Conservation (phyloP, 164 flowering plant species). For the Chimonanthus praecox region DNA sequence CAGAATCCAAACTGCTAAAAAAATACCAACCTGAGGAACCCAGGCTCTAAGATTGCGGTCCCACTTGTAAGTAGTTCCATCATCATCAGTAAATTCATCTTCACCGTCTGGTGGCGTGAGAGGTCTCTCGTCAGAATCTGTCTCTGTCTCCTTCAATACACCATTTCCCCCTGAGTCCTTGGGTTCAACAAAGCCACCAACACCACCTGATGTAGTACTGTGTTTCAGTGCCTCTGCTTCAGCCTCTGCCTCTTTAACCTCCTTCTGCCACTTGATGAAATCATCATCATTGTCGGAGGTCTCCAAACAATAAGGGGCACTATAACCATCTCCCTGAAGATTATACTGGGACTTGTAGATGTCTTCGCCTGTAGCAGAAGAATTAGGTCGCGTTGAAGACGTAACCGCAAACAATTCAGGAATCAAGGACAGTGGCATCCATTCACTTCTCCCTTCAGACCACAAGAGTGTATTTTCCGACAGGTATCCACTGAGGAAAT, state of each 20-base stretch:
- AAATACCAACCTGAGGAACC: slow-evolving; percentile 86
- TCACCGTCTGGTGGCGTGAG: slow-evolving; percentile 88
- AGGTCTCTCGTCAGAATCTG: slow-evolving; percentile 51
- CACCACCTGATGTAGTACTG: slow-evolving; percentile 14
- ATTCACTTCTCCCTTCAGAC: slow-evolving; percentile 78
- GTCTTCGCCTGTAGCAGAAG: slow-evolving; percentile 29
- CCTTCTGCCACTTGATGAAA: slow-evolving; percentile 75
- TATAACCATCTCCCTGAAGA: slow-evolving; percentile 2
- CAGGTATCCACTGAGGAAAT: slow-evolving; percentile 66
- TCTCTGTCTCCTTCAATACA: slow-evolving; percentile 2
- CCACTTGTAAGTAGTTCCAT: slow-evolving; percentile 96
- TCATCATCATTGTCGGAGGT: slow-evolving; percentile 49
- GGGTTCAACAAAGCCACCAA: slow-evolving; percentile 14
- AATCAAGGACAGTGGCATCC: slow-evolving; percentile 76
- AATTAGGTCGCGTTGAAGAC: slow-evolving; percentile 16
- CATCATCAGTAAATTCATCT: slow-evolving; percentile 95
- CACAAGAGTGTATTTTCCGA: slow-evolving; percentile 61
- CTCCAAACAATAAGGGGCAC: slow-evolving; percentile 24
- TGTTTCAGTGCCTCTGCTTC: slow-evolving; percentile 38
- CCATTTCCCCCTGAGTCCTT: slow-evolving; percentile 17
- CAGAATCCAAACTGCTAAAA: not conserved
- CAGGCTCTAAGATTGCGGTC: slow-evolving; percentile 67
- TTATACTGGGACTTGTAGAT: not conserved
- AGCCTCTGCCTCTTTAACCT: slow-evolving; percentile 61
- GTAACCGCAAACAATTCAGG: slow-evolving; percentile 42